Base-by-base conservation (phyloP, 148 eudicot species). In the Rhododendron molle region DNA sequence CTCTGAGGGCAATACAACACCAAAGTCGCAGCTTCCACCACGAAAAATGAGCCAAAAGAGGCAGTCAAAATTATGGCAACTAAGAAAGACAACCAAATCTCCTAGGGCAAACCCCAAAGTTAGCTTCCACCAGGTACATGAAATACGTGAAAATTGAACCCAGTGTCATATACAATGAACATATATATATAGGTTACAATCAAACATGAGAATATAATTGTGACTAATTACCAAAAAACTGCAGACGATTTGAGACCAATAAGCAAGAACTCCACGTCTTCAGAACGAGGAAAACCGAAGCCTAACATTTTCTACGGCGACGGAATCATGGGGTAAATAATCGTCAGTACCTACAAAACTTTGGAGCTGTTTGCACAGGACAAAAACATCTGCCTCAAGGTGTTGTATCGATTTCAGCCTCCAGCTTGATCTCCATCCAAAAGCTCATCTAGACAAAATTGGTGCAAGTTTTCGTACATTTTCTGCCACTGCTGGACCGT, bases 401-500 rank as follows among this genome's bases (percentile, higher is more conserved):
- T 0, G 15, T 86, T 73, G 23, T 44, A 78, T 76, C 72, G 46
- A 82, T 50, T 76, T 49, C 71, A 81, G 69, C 84, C 88, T 40
- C 83, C 84, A 26, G 83, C 83, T 80, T 89, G 84, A 86, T 83
- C 88, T 58, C 87, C 96, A 89, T 91, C 90, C 81, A 96, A 74
- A 83, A 96, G 89, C 91, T 96, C 96, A 44, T 83, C 81, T 56
- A 92, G 92, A 85, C 94, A 93, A 88, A 90, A 94, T 81, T 95
- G 87, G 87, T 96, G 92, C 89, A 94, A 90, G 82, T 89, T 87
- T 62, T 92, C 91, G n/a, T 92, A 95, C 92, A 91, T 90, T 30
- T 89, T 90, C 88, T 95, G 92, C 98, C 95, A 94, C 76, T 90
- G 91, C 72, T 96, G 93, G 26, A 89, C 90, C 96, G 91, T 91